Evolutionary conservation across 306 rosid species (phyloP).

Genomic region (Cicer cuneatum): DNA sequence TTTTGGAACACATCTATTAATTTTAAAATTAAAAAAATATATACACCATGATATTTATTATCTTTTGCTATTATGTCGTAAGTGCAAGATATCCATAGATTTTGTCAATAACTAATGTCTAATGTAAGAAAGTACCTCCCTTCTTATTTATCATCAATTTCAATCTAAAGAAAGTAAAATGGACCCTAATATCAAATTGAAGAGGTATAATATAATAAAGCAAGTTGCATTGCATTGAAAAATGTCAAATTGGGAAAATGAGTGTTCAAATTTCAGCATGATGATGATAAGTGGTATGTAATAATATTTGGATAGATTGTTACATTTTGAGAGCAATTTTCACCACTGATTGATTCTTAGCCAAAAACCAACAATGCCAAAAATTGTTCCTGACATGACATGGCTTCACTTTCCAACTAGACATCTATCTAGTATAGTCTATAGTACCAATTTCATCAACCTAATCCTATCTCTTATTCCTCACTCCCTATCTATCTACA

Average conservation of each 20-base stretch:
- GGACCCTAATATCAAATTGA: too few relatives aligned
- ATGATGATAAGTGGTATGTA: slow-evolving; percentile 38
- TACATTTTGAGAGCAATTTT: slow-evolving; percentile 2
- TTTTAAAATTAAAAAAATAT: too few relatives aligned
- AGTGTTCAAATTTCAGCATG: background rate
- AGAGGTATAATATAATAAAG: too few relatives aligned
- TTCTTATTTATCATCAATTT: too few relatives aligned
- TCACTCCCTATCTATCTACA: background rate
- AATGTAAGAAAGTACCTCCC: too few relatives aligned
- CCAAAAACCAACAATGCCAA: background rate
- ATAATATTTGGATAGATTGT: slow-evolving; percentile 40
- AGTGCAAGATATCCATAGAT: too few relatives aligned
- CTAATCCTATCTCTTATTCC: slow-evolving; percentile 42
- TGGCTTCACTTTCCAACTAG: slow-evolving; percentile 37
- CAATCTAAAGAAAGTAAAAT: too few relatives aligned
- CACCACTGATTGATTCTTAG: slow-evolving; percentile 39
- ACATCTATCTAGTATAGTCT: background rate
- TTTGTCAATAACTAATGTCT: too few relatives aligned
- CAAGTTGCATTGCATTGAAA: background rate
- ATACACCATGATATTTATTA: too few relatives aligned
- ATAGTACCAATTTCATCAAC: slow-evolving; percentile 31
- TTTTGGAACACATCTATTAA: too few relatives aligned
- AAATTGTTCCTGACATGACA: slow-evolving; percentile 34
- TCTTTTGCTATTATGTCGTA: too few relatives aligned
- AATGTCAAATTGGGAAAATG: background rate